Evolutionary conservation across 768 basidiomycete genomes (phyloP).

Genomic region (Tephrocybe sp.): DNA sequence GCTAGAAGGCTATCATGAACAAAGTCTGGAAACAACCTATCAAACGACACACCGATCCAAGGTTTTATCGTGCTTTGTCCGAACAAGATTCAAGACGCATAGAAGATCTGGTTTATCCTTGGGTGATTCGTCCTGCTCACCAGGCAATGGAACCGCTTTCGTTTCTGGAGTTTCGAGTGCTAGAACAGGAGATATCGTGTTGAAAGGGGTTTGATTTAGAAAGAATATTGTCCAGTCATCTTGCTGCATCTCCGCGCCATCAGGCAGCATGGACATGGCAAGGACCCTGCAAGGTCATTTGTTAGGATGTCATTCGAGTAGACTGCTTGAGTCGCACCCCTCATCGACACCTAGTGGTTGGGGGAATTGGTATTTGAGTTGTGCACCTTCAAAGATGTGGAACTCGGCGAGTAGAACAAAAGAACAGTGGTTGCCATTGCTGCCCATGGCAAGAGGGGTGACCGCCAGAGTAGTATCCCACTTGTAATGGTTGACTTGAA

Average conservation of each 20-base stretch:
- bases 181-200: conserved; percentile 81
- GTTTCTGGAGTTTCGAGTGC: conserved; percentile 62
- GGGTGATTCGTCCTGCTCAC: conserved; percentile 27
- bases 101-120: conserved; percentile 55
- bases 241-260: conserved; percentile 91
- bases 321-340: conserved; percentile 54
- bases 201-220: conserved; percentile 90
- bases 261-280: conserved; percentile 97
- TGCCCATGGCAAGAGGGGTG: conserved; percentile 43
- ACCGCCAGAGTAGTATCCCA: conserved; percentile 43
- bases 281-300: conserved; percentile 58
- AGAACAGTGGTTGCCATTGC: conserved; percentile 76
- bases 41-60: conserved; percentile 60
- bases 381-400: conserved; percentile 93
- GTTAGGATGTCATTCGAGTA: conserved; percentile 11
- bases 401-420: conserved; percentile 98
- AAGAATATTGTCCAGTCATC: conserved; percentile 99
- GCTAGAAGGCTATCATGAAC: conserved; percentile 38
- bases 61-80: conserved; percentile 88
- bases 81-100: conserved; percentile 87
- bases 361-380: conserved; percentile 94
- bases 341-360: conserved; percentile 93
- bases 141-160: conserved; percentile 34
- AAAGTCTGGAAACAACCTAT: background rate
- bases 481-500: conserved; percentile 21